These are phyloP conservation scores for Jasminum sambac DNA, from an alignment of 257 asterid genomes.

Conservation along the genomic window DNA sequence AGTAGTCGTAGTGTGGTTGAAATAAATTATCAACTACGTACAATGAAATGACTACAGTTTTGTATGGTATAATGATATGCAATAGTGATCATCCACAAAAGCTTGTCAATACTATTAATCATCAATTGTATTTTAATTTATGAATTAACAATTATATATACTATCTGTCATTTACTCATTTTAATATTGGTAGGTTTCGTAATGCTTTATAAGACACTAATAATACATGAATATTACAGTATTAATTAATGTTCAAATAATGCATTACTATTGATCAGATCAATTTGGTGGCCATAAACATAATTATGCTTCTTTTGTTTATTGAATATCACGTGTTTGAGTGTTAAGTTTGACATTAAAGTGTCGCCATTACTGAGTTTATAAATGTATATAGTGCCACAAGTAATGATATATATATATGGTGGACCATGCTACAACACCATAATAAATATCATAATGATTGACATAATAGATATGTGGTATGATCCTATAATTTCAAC, in stretches of 20 bases:
- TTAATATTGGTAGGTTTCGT: not conserved
- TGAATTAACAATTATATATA: slow-evolving; percentile 16
- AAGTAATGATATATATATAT: no score
- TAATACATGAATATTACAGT: no score
- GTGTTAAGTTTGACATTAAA: slow-evolving; percentile 15
- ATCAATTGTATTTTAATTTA: no score
- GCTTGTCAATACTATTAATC: not conserved
- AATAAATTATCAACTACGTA: not conserved
- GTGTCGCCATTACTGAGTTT: slow-evolving; percentile 20
- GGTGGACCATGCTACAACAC: no score
- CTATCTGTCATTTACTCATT: no score
- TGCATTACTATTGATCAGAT: no score
- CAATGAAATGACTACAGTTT: slow-evolving; percentile 11
- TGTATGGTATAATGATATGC: slow-evolving; percentile 14
- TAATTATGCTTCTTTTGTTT: not conserved
- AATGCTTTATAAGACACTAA: no score
- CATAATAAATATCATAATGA: no score
- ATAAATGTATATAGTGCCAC: not conserved
- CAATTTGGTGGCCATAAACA: no score
- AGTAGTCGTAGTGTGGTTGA: not conserved
- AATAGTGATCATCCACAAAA: not conserved
- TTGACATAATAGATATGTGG: no score
- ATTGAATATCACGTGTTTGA: slow-evolving; percentile 2
- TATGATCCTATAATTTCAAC: no score
- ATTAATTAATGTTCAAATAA: no score